Percentiles rank a stretch among this genome's conserved stretches.
Evolutionary conservation across 2,329 filamentous ascomycete genomes (phyloP).

Genomic region (Dothidotthia symphoricarpi): DNA sequence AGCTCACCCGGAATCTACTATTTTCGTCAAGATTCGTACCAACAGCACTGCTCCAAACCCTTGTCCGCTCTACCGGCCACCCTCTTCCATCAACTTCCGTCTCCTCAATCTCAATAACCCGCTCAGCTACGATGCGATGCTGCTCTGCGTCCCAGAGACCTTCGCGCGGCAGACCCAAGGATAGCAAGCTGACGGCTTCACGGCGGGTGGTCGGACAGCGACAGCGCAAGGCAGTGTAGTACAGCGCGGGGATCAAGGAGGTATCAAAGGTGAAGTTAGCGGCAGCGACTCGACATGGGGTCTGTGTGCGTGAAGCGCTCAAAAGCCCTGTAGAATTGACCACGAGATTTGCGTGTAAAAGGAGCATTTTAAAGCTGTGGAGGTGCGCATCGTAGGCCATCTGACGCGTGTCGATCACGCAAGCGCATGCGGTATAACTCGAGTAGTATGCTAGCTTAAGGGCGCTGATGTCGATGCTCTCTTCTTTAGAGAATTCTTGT

Average conservation of each 20-base stretch:
- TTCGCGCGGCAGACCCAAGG: constrained; percentile 15
- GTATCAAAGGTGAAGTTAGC: constrained; percentile 17
- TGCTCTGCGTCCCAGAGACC: constrained; percentile 21
- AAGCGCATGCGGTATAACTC: constrained; percentile 7
- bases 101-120: constrained; percentile 25
- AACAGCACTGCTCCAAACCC: constrained; percentile 16
- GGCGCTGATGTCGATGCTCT: constrained; percentile 9
- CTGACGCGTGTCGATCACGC: constrained; percentile 8
- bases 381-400: constrained; percentile 11
- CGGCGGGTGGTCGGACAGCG: constrained; percentile 21
- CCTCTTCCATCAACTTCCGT: constrained; percentile 16
- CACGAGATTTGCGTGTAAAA: constrained; percentile 10
- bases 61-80: constrained; percentile 15
- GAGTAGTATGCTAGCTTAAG: constrained; percentile 16
- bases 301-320: too few relatives aligned
- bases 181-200: constrained; percentile 14
- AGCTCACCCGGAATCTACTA: constrained; percentile 16
- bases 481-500: constrained; percentile 3
- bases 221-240: constrained; percentile 12
- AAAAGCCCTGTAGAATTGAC: constrained; percentile 5
- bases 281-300: background rate
- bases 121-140: constrained; percentile 12
- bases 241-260: constrained; percentile 10
- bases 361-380: constrained; percentile 7
- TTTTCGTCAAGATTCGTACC: constrained; percentile 17